Base-by-base conservation (phyloP, 306 rosid species). In the Delonix regia region DNA sequence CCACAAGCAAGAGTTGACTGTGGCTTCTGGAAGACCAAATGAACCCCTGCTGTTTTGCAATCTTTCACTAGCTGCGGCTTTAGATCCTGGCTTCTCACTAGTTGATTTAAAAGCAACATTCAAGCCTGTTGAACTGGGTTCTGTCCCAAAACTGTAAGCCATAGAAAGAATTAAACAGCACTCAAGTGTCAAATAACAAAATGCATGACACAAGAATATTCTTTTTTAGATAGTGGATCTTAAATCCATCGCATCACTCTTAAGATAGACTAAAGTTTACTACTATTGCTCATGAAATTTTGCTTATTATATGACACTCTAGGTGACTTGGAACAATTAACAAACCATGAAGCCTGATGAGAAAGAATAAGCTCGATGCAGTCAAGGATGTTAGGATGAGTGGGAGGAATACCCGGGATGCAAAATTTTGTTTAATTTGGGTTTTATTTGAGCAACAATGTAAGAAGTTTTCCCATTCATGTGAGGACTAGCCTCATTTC, bases 81-180 rank as follows among this genome's bases (percentile, higher is more conserved):
- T 72, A 79, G 78, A 53, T 72, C 83, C 86, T 9, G 83, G 64
- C 74, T 83, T 85, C 67, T 83, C 92, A 70, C 79, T 67, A n/a
- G 68, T 78, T 78, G 92, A 69, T 82, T 86, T 94, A 56, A 89
- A 67, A 73, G 97, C 94, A 80, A 81, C 83, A 85, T 94, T 92
- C 86, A 94, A 83, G 39, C 94, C 89, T 10, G 67, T 47, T 24
- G 98, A 88, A 41, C 80, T 63, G 15, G 92, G 88, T 51, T 89
- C 97, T 27, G 86, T 83, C 63, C 65, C 73, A 67, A 94, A 92
- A 74, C 98, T 92, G 97, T 45, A 83, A 51, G 25, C 61, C 82
- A 64, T 70, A 75, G 33, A 76, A 71, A 45, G 44, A 76, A 71
- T 39, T 52, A 69, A 77, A 49, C 45, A 61, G 16, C 34, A 60